A percentile compares a stretch with the other conserved stretches of the same genome.
Evolutionary conservation across 2,329 filamentous ascomycete genomes (phyloP).

Genomic region (Neospermospora avenae): DNA sequence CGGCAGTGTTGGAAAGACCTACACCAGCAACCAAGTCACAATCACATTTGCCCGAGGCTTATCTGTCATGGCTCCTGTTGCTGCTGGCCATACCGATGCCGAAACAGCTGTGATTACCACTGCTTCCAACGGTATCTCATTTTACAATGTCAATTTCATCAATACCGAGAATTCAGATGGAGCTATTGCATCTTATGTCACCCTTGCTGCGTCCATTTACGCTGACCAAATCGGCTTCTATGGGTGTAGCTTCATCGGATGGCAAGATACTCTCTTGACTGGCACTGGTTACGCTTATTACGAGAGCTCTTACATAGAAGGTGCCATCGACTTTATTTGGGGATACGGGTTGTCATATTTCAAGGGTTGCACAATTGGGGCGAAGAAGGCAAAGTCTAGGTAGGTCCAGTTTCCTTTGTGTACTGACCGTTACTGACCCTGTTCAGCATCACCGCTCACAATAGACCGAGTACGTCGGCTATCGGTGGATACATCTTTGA

Average conservation of each 20-base stretch:
- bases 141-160: constrained; percentile 55
- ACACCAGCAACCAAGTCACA: constrained; percentile 35
- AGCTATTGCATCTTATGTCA: constrained; percentile 7
- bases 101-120: constrained; percentile 28
- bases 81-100: constrained; percentile 29
- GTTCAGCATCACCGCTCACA: constrained; percentile 43
- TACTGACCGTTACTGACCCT: neutral
- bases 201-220: constrained; percentile 9
- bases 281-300: constrained; percentile 10
- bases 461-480: constrained; percentile 37
- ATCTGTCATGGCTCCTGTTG: constrained; percentile 25
- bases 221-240: constrained; percentile 9
- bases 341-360: constrained; percentile 11
- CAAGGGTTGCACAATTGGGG: constrained; percentile 36
- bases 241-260: constrained; percentile 5
- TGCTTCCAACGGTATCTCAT: constrained; percentile 24
- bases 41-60: constrained; percentile 32
- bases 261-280: constrained; percentile 11
- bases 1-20: constrained; percentile 13
- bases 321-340: constrained; percentile 12
- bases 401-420: neutral
- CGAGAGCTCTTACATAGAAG: constrained; percentile 10
- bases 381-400: constrained; percentile 33
- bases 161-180: constrained; percentile 39
- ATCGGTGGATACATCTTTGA: constrained; percentile 51